These are phyloP conservation scores for Malus hybrid DNA, from an alignment of 331 rosid species.

Conservation along the genomic window DNA sequence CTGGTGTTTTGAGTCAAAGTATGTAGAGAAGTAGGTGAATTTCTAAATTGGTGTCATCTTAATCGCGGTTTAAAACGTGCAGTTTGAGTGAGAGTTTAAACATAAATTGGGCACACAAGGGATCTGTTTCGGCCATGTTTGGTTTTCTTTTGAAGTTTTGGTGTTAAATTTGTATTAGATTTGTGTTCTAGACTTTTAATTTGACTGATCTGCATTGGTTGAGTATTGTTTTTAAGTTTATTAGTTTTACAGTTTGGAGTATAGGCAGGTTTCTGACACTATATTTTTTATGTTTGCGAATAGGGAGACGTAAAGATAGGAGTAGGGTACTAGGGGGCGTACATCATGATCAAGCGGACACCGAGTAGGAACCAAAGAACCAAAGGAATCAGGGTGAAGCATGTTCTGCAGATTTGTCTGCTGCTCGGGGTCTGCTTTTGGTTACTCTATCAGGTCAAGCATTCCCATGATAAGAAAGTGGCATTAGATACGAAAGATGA, in stretches of 20 bases:
- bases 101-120: not conserved
- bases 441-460: slow-evolving; percentile 82
- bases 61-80: not conserved
- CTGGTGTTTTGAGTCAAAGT: not conserved
- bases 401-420: slow-evolving; percentile 58
- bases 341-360: slow-evolving; percentile 54
- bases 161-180: not conserved
- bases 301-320: slow-evolving; percentile 23
- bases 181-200: not conserved
- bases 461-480: slow-evolving; percentile 71
- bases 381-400: slow-evolving; percentile 62
- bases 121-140: not conserved
- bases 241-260: not conserved
- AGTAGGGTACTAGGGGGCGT: slow-evolving; percentile 14
- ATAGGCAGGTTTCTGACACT: slow-evolving; percentile 20
- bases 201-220: slow-evolving; percentile 1
- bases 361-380: slow-evolving; percentile 55
- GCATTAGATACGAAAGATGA: slow-evolving; percentile 42
- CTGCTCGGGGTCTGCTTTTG: slow-evolving; percentile 74
- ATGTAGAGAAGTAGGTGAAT: not conserved
- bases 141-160: not conserved
- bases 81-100: not conserved
- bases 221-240: not conserved
- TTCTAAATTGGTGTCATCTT: not conserved
- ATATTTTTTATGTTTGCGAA: not conserved